Percentiles rank a stretch among this genome's conserved stretches.
phyloP scores from a whole-genome alignment of 352 stramenopile species.

The Thraustochytrium striatum region DNA sequence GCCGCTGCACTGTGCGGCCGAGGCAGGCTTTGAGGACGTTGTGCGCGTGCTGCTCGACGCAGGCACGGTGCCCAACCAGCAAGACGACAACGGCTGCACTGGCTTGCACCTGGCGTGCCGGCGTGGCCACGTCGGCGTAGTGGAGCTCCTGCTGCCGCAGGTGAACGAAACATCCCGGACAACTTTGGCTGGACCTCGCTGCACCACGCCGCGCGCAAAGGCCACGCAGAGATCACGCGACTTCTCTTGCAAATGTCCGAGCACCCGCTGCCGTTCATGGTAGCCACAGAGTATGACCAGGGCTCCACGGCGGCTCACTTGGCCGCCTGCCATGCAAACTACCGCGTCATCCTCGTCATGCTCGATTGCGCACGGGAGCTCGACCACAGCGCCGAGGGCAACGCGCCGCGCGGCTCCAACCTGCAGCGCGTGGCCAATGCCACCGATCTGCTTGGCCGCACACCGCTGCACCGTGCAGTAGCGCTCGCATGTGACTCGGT shows the following conservation, averaged over 20 bases:
- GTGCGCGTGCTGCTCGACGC: conserved; percentile 9
- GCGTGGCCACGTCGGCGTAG: conserved; percentile 4
- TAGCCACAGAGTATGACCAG: conserved; percentile 41
- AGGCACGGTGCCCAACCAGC: conserved; percentile 22
- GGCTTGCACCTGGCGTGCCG: conserved; percentile 11
- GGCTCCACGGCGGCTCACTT: conserved; percentile 26
- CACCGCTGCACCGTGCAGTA: conserved; percentile 12
- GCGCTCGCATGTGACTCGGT: conserved; percentile 1
- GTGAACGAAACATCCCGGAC: conserved; percentile 39
- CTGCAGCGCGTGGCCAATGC: background rate
- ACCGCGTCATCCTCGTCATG: conserved; percentile 30
- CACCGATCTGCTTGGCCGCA: conserved; percentile 4
- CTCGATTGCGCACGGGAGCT: conserved; percentile 24
- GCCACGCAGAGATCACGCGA: conserved; percentile 22
- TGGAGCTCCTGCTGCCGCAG: conserved; percentile 13
- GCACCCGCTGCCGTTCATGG: background rate
- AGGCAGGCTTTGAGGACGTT: conserved; percentile 16
- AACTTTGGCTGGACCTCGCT: conserved; percentile 28
- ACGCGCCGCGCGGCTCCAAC: background rate
- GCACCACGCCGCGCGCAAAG: conserved; percentile 40
- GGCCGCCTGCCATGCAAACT: conserved; percentile 13
- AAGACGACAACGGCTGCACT: conserved; percentile 40
- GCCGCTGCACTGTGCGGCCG: conserved; percentile 35
- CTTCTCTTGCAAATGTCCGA: conserved; percentile 6
- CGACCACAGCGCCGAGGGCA: background rate